Evolutionary conservation across 805 yeast genomes (phyloP).

Genomic region (Zygoascus bituminiphila): DNA sequence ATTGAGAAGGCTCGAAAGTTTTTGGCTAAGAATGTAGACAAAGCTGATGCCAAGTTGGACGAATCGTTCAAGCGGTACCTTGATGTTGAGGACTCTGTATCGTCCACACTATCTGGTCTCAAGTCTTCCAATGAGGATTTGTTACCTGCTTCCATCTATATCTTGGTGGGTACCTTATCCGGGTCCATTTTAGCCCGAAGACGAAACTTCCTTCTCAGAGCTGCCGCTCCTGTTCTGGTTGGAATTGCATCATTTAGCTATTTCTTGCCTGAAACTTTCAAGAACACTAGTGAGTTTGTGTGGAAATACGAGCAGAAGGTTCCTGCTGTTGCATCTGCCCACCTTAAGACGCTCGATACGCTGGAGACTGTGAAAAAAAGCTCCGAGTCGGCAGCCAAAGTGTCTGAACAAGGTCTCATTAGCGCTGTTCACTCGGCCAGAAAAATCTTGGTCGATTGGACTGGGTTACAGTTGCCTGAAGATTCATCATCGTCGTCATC

Average conservation of each 20-base stretch:
- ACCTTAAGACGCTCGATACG: conserved; percentile 39
- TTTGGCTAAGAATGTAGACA: conserved; percentile 29
- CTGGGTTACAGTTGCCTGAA: conserved; percentile 63
- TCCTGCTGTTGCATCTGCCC: conserved; percentile 59
- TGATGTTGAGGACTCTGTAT: conserved; percentile 53
- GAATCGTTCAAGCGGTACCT: conserved; percentile 43
- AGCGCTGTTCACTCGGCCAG: conserved; percentile 34
- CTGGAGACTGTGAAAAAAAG: conserved; percentile 39
- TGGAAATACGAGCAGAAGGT: conserved; percentile 55
- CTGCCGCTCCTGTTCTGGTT: conserved; percentile 47
- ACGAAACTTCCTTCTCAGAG: conserved; percentile 47
- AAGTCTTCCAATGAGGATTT: conserved; percentile 60
- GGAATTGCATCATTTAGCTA: conserved; percentile 59
- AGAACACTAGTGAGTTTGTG: conserved; percentile 47
- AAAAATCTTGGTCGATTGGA: conserved; percentile 40
- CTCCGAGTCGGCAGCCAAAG: conserved; percentile 37
- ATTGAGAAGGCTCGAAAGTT: conserved; percentile 43
- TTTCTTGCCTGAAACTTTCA: conserved; percentile 66
- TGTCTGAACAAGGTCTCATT: conserved; percentile 34
- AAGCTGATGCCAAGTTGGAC: conserved; percentile 36
- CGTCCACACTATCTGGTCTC: conserved; percentile 53
- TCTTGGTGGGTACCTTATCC: conserved; percentile 57
- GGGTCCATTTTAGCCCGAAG: conserved; percentile 71
- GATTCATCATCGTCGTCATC: conserved; percentile 29
- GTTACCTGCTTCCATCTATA: conserved; percentile 62